Evolutionary conservation across 1,139 yeast species (phyloP).

Genomic region (Groenewaldozyma sp.): DNA sequence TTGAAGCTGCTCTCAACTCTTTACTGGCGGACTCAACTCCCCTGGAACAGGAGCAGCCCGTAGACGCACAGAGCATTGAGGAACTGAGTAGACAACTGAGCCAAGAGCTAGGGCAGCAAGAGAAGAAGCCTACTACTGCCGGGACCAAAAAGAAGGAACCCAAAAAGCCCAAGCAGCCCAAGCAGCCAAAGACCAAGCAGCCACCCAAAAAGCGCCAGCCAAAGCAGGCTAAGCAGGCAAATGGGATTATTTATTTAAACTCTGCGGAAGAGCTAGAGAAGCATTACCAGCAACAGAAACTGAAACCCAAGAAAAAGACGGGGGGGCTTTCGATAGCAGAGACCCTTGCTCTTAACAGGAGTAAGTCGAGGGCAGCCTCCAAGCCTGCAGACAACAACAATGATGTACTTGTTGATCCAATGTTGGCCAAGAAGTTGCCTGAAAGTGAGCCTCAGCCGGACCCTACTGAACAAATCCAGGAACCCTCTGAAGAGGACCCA

Average conservation of each 20-base stretch:
- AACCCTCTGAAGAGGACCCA: constrained; percentile 9
- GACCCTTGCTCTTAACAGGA: constrained; percentile 50
- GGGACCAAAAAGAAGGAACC: background rate
- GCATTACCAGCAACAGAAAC: background rate
- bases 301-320: background rate
- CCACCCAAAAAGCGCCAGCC: no score
- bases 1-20: constrained; percentile 11
- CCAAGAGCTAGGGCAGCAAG: background rate
- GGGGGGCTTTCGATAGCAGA: constrained; percentile 48
- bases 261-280: background rate
- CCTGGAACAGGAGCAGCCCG: constrained; percentile 1
- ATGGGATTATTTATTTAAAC: constrained; percentile 3
- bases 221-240: background rate
- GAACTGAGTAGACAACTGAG: no score
- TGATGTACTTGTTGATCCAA: constrained; percentile 20
- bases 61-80: no score
- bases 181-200: no score
- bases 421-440: constrained; percentile 16
- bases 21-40: constrained; percentile 6
- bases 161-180: no score
- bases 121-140: background rate
- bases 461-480: background rate
- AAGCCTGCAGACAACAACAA: constrained; percentile 10
- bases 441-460: constrained; percentile 8
- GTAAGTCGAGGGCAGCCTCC: constrained; percentile 25